Conservation (phyloP, 1,284 basidiomycete genomes). For the Ustilago lituana region DNA sequence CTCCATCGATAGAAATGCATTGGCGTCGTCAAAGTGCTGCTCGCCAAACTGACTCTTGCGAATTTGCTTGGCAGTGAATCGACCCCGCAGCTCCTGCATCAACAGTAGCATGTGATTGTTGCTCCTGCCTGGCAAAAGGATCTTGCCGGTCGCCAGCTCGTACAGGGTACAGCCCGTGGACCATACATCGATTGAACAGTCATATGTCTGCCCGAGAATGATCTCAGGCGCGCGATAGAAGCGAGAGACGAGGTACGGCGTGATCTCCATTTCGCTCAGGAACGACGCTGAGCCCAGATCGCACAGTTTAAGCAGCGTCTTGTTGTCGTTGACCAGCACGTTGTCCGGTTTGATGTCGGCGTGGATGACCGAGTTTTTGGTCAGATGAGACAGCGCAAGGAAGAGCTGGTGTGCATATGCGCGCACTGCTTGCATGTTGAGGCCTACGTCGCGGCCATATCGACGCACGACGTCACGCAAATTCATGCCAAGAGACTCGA, state of each 20-base stretch:
- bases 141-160: slow-evolving; percentile 98
- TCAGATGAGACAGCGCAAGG: slow-evolving; percentile 82
- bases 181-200: slow-evolving; percentile 94
- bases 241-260: slow-evolving; percentile 94
- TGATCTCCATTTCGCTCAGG: slow-evolving; percentile 92
- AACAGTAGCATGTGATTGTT: slow-evolving; percentile 93
- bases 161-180: slow-evolving; percentile 97
- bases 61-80: slow-evolving; percentile 91
- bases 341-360: slow-evolving; percentile 79
- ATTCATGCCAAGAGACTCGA: slow-evolving; percentile 94
- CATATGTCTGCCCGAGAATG: slow-evolving; percentile 94
- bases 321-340: slow-evolving; percentile 80
- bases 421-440: slow-evolving; percentile 95
- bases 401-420: slow-evolving; percentile 97
- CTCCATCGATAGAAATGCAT: slow-evolving; percentile 64
- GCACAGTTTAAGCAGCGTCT: slow-evolving; percentile 91
- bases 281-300: slow-evolving; percentile 96
- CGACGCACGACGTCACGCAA: slow-evolving; percentile 96
- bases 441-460: slow-evolving; percentile 97
- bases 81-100: slow-evolving; percentile 88
- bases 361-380: slow-evolving; percentile 92
- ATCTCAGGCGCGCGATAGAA: slow-evolving; percentile 99
- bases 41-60: slow-evolving; percentile 92
- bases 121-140: slow-evolving; percentile 92
- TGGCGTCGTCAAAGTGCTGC: slow-evolving; percentile 91